phyloP scores from a whole-genome alignment of 2,329 filamentous ascomycete genomes.

The Colletotrichum chrysophilum region DNA sequence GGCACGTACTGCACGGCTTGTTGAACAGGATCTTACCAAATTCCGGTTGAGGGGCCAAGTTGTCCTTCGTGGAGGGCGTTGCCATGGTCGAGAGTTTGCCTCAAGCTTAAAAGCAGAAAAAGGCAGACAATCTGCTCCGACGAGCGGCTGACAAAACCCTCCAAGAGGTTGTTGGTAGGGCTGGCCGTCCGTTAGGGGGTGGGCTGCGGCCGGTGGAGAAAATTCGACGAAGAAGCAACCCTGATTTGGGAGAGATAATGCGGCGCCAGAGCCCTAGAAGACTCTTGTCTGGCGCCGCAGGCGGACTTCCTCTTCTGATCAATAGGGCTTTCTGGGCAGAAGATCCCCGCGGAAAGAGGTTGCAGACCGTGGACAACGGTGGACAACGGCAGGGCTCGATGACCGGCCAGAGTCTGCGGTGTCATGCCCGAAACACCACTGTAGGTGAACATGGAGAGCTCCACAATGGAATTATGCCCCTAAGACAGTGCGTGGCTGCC shows the following conservation, averaged over 20 bases:
- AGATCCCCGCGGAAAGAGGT: not conserved
- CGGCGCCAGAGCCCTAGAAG: not conserved
- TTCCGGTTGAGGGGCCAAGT: not conserved
- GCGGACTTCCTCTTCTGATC: not conserved
- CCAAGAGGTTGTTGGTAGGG: not conserved
- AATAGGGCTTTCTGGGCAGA: not conserved
- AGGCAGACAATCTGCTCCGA: not conserved
- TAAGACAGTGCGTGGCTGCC: not conserved
- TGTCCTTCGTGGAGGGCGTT: not conserved
- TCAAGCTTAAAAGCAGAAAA: not conserved
- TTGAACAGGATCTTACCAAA: not conserved
- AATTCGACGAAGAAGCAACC: not conserved
- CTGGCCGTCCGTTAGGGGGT: not conserved
- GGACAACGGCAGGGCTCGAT: not conserved
- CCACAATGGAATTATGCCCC: not conserved
- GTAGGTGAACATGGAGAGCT: not conserved
- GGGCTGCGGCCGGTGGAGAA: not conserved
- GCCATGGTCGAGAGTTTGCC: not conserved
- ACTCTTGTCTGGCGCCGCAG: not conserved
- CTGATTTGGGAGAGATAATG: not conserved
- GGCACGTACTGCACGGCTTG: conserved; percentile 17
- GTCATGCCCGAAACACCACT: not conserved
- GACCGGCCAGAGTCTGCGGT: not conserved
- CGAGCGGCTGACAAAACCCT: not conserved
- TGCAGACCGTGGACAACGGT: not conserved